Evolutionary conservation across 176 grass and related monocot genomes (phyloP).

Genomic region (Raddia distichophylla): DNA sequence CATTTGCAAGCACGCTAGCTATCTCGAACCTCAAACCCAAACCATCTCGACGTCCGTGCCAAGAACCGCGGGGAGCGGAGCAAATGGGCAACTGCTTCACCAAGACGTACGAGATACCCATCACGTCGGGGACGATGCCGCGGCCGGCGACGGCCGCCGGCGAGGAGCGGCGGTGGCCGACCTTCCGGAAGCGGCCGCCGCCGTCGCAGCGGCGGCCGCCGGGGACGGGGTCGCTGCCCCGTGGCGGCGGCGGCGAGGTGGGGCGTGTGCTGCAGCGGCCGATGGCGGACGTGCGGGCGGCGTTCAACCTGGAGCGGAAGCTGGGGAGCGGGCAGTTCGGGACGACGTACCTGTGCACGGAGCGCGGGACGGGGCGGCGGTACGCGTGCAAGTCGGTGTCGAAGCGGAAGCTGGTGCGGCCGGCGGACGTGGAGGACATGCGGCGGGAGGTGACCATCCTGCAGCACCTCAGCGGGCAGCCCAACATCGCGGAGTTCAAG

Average conservation of each 20-base stretch:
- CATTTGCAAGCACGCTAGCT: background rate
- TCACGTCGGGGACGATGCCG: conserved; percentile 30
- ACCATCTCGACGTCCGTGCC: background rate
- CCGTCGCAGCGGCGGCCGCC: background rate
- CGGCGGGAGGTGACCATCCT: conserved; percentile 88
- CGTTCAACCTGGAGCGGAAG: conserved; percentile 66
- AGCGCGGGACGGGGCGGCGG: conserved; percentile 46
- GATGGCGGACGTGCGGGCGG: conserved; percentile 54
- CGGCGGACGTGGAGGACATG: conserved; percentile 68
- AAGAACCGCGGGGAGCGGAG: background rate
- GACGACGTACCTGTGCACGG: conserved; percentile 84
- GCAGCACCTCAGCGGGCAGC: conserved; percentile 88
- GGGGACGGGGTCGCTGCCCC: conserved; percentile 19
- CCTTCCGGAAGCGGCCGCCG: background rate
- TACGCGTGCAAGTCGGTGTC: conserved; percentile 93
- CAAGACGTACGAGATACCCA: conserved; percentile 63
- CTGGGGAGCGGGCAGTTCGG: conserved; percentile 84
- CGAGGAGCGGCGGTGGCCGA: conserved; percentile 20
- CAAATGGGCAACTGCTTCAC: conserved; percentile 74
- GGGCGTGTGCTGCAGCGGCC: conserved; percentile 55
- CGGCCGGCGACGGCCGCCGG: conserved; percentile 9
- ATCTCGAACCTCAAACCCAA: background rate
- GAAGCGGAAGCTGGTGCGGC: conserved; percentile 80
- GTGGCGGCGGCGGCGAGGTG: background rate
- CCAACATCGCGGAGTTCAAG: conserved; percentile 88